phyloP scores from a whole-genome alignment of 192 early-diverging fungal genomes.

The Backusella tarrabulga region DNA sequence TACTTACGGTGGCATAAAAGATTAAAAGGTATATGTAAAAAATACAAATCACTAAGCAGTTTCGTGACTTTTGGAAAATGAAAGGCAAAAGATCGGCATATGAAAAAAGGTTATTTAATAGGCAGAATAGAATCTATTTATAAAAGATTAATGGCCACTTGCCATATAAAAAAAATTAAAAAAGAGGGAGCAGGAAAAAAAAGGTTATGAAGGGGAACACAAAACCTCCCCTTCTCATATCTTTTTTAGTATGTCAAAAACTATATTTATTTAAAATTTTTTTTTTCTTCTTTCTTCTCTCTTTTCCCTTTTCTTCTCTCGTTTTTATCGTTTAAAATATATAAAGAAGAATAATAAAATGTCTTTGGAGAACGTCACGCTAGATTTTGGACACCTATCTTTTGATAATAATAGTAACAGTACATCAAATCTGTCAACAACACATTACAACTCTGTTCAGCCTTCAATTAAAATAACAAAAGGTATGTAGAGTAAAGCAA shows the following conservation, averaged over 20 bases:
- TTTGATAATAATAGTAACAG: constrained; percentile 19
- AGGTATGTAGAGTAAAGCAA: constrained; percentile 10
- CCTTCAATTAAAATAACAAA: constrained; percentile 7
- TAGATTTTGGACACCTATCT: constrained; percentile 21
- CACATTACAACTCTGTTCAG: constrained; percentile 1
- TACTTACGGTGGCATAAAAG: no score
- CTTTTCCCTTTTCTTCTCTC: constrained; percentile 3
- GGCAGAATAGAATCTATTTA: background rate
- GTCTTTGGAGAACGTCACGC: constrained; percentile 26
- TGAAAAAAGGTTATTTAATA: constrained; percentile 1
- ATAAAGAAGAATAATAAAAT: background rate
- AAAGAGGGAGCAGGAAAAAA: background rate
- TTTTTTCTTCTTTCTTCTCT: background rate
- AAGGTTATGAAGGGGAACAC: background rate
- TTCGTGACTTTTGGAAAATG: no score
- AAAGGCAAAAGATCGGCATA: background rate
- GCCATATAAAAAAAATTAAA: background rate
- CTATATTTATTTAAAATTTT: background rate
- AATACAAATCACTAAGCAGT: no score
- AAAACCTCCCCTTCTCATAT: background rate
- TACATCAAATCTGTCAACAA: constrained; percentile 1
- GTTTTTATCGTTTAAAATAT: background rate
- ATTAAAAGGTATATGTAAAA: no score
- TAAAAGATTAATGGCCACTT: background rate
- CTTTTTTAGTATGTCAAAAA: background rate